Evolutionary conservation across 169 alveolate species (phyloP).

Genomic region (Eimeria zaria): DNA sequence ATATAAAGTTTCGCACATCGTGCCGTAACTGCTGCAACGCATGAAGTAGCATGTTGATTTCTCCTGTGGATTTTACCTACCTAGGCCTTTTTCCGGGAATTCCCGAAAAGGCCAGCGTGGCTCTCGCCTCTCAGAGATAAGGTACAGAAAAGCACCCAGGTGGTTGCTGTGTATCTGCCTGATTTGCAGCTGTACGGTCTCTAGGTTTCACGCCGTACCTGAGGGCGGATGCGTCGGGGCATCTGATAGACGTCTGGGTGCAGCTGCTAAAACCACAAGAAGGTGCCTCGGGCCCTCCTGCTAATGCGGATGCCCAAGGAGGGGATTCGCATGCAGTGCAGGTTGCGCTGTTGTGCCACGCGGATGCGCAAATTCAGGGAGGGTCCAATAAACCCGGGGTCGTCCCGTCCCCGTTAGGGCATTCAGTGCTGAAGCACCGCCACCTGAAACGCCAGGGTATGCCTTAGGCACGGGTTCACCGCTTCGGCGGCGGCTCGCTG

Average conservation of each 20-base stretch:
- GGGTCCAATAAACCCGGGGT: not conserved
- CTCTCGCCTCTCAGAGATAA: not conserved
- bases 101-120: not conserved
- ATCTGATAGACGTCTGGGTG: constrained; percentile 77
- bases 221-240: constrained; percentile 61
- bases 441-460: constrained; percentile 72
- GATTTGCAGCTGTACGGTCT: constrained; percentile 5
- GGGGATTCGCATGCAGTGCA: constrained; percentile 14
- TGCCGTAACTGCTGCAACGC: not conserved
- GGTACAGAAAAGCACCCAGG: not conserved
- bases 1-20: not conserved
- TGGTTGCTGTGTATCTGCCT: not conserved
- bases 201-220: constrained; percentile 20
- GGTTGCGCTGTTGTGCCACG: constrained; percentile 61
- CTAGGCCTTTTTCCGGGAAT: not conserved
- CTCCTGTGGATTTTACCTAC: not conserved
- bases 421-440: constrained; percentile 74
- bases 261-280: constrained; percentile 5
- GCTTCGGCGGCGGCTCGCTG: not conserved
- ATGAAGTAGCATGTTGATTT: not conserved
- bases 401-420: constrained; percentile 69
- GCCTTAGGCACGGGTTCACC: not conserved
- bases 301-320: not conserved
- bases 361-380: constrained; percentile 34
- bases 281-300: not conserved